Conservation (phyloP, 2,329 filamentous ascomycete genomes). For the Emergomyces africanus region DNA sequence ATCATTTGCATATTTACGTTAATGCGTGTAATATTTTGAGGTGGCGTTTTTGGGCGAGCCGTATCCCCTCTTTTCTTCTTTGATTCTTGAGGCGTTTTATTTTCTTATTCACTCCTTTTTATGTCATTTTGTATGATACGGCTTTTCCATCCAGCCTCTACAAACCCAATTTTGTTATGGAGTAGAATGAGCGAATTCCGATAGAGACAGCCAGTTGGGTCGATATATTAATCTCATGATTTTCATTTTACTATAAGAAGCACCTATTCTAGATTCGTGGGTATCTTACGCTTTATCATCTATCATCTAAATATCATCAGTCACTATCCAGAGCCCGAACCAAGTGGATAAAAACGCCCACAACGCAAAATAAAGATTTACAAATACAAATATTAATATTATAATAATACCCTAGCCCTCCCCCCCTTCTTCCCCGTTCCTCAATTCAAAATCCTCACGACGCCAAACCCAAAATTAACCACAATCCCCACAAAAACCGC, state of each 20-base stretch:
- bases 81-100: neutral
- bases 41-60: slow-evolving; percentile 3
- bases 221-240: neutral
- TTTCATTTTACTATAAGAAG: neutral
- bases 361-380: neutral
- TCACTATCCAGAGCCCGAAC: neutral
- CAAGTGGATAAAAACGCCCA: neutral
- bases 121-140: slow-evolving; percentile 7
- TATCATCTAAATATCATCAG: neutral
- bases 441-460: slow-evolving; percentile 46
- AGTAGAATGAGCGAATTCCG: neutral
- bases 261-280: neutral
- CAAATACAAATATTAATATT: neutral
- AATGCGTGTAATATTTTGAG: neutral
- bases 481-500: slow-evolving; percentile 77
- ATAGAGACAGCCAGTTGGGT: neutral
- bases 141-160: neutral
- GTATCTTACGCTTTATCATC: slow-evolving; percentile 3
- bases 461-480: slow-evolving; percentile 64
- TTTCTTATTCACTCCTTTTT: neutral
- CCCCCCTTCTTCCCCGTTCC: neutral
- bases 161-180: neutral
- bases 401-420: neutral
- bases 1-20: neutral
- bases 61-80: neutral